These are phyloP conservation scores for Byssothecium circinans DNA, from an alignment of 2,329 filamentous ascomycete genomes.

Conservation along the genomic window DNA sequence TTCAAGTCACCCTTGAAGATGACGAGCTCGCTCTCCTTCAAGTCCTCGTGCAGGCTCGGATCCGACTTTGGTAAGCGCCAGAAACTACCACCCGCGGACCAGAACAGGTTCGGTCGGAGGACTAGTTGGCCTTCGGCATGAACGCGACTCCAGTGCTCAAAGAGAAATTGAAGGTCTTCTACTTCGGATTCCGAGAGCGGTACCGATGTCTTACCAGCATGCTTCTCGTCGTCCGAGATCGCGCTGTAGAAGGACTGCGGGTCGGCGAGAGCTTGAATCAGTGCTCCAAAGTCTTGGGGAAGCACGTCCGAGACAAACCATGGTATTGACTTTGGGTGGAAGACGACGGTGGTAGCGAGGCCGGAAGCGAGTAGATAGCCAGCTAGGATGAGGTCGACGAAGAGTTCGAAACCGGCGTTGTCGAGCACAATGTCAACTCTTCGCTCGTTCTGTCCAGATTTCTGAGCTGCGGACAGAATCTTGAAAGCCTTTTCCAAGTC, in stretches of 20 bases:
- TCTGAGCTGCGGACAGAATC: conserved; percentile 65
- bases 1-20: conserved; percentile 98
- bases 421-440: conserved; percentile 94
- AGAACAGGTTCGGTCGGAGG: conserved; percentile 84
- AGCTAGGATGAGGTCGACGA: conserved; percentile 88
- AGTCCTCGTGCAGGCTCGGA: conserved; percentile 69
- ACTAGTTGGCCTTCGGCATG: conserved; percentile 83
- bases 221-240: conserved; percentile 66
- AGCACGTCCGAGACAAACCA: conserved; percentile 98
- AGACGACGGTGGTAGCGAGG: conserved; percentile 81
- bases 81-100: conserved; percentile 85
- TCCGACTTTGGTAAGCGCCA: conserved; percentile 79
- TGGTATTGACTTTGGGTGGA: conserved; percentile 92
- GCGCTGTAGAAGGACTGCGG: conserved; percentile 79
- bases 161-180: conserved; percentile 72
- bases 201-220: conserved; percentile 57
- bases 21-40: conserved; percentile 81
- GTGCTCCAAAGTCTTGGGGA: conserved; percentile 79
- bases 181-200: conserved; percentile 69
- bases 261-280: conserved; percentile 77
- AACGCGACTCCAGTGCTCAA: conserved; percentile 75
- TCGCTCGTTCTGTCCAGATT: conserved; percentile 64
- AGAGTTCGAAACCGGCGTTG: conserved; percentile 96
- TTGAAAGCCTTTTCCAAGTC: conserved; percentile 75
- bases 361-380: conserved; percentile 84